A percentile compares a stretch with the other conserved stretches of the same genome.
Evolutionary conservation across 2,329 filamentous ascomycete species (phyloP).

Genomic region (Clathrospora elynae): DNA sequence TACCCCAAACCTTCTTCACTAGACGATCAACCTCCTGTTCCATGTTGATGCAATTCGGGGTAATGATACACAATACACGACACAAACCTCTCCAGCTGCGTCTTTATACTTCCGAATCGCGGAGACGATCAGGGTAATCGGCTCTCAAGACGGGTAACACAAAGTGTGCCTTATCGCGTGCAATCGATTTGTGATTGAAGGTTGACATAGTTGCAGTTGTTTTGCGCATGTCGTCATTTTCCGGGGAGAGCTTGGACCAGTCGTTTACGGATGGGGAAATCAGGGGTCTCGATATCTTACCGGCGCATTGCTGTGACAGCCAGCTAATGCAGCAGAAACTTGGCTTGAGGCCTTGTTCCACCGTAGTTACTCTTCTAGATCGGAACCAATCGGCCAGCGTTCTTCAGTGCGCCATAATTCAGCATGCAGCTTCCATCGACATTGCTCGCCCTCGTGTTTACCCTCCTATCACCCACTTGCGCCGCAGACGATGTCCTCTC

Average conservation of each 20-base stretch:
- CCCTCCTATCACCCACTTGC: slow-evolving; percentile 19
- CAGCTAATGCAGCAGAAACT: slow-evolving; percentile 12
- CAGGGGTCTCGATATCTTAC: slow-evolving; percentile 6
- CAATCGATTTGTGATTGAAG: slow-evolving; percentile 13
- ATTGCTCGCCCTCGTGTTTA: slow-evolving; percentile 24
- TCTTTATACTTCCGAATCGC: slow-evolving; percentile 6
- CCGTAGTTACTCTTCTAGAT: slow-evolving; percentile 12
- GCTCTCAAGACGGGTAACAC: slow-evolving; percentile 14
- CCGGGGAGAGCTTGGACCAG: slow-evolving; percentile 10
- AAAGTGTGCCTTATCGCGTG: slow-evolving; percentile 17
- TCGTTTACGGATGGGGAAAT: too few species aligned
- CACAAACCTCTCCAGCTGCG: not conserved
- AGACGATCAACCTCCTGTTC: slow-evolving; percentile 74
- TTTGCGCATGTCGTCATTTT: slow-evolving; percentile 10
- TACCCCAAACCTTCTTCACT: slow-evolving; percentile 74
- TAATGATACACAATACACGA: not conserved
- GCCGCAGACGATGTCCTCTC: slow-evolving; percentile 18
- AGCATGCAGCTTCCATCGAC: slow-evolving; percentile 27
- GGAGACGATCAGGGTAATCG: slow-evolving; percentile 9
- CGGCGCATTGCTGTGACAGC: slow-evolving; percentile 8
- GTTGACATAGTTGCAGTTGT: not conserved
- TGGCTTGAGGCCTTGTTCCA: slow-evolving; percentile 6
- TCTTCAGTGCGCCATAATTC: slow-evolving; percentile 13
- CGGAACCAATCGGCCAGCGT: slow-evolving; percentile 8
- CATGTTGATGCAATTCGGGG: slow-evolving; percentile 60